Percentiles rank a stretch among this genome's conserved stretches.
Conservation (phyloP, 1,284 basidiomycete species). For the Trichosporon sp. region DNA sequence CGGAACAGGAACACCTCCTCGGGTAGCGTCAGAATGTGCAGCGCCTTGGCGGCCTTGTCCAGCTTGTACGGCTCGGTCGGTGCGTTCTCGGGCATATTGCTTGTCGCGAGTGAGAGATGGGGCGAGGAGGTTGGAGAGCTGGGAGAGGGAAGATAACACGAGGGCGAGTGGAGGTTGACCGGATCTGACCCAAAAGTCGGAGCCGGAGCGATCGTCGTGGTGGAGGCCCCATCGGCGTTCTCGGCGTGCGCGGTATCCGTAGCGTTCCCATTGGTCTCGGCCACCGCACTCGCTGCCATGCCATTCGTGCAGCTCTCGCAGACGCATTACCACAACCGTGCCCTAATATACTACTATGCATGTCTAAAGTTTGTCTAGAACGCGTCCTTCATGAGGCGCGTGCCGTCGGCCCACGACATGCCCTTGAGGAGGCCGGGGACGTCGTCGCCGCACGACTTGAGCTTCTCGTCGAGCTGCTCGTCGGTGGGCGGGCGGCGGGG, state of each 20-base stretch:
- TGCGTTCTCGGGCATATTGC: background rate
- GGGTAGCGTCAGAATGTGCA: conserved; percentile 51
- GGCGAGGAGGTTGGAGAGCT: background rate
- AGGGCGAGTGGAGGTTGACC: background rate
- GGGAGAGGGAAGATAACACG: background rate
- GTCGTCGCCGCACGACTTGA: conserved; percentile 7
- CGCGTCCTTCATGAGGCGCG: conserved; percentile 8
- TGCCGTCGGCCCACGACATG: conserved; percentile 5
- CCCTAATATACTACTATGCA: background rate
- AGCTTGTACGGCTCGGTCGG: background rate
- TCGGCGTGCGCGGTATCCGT: background rate
- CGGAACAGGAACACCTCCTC: conserved; percentile 56
- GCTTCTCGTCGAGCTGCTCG: conserved; percentile 9
- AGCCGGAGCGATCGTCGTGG: background rate
- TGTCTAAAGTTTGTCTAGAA: conserved; percentile 2
- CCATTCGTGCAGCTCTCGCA: no score
- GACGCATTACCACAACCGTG: background rate
- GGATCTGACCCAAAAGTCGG: background rate
- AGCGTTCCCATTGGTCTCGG: background rate
- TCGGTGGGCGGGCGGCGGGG: conserved; percentile 8
- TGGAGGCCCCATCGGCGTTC: background rate
- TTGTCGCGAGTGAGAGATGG: background rate
- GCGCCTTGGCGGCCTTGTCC: conserved; percentile 25
- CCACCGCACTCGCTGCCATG: no score
- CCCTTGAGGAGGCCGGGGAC: conserved; percentile 2